Conservation (phyloP, 768 basidiomycete species). For the Amanita phalloides region DNA sequence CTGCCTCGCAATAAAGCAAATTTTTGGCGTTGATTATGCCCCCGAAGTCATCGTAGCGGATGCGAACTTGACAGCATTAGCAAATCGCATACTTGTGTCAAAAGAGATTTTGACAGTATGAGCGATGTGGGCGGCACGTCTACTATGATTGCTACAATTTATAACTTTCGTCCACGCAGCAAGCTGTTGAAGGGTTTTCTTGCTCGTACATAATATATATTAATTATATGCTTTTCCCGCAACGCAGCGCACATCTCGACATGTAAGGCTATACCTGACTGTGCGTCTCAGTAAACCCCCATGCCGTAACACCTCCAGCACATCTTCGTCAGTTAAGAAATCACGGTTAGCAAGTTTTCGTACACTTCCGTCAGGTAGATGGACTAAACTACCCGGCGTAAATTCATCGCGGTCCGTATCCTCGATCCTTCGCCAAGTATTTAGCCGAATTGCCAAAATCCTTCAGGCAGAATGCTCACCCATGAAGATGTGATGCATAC, state of each 20-base stretch:
- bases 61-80: constrained; percentile 80
- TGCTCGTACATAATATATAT: not conserved
- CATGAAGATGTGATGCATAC: constrained; percentile 71
- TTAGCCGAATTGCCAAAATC: not conserved
- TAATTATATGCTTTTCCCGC: constrained; percentile 15
- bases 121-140: not conserved
- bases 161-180: constrained; percentile 8
- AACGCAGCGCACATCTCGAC: constrained; percentile 70
- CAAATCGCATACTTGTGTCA: constrained; percentile 74
- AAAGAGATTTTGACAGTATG: constrained; percentile 38
- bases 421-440: constrained; percentile 38
- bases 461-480: constrained; percentile 24
- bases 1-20: constrained; percentile 62
- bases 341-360: constrained; percentile 45
- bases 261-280: constrained; percentile 75
- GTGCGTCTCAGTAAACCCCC: constrained; percentile 48
- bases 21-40: constrained; percentile 83
- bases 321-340: constrained; percentile 31
- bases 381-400: constrained; percentile 13
- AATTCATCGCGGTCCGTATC: constrained; percentile 40
- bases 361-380: constrained; percentile 13
- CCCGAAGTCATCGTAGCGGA: constrained; percentile 89
- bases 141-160: not conserved
- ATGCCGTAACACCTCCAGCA: constrained; percentile 25
- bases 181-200: constrained; percentile 7